Conservation (phyloP, 2,329 filamentous ascomycete genomes). For the Ampelomyces quisqualis region DNA sequence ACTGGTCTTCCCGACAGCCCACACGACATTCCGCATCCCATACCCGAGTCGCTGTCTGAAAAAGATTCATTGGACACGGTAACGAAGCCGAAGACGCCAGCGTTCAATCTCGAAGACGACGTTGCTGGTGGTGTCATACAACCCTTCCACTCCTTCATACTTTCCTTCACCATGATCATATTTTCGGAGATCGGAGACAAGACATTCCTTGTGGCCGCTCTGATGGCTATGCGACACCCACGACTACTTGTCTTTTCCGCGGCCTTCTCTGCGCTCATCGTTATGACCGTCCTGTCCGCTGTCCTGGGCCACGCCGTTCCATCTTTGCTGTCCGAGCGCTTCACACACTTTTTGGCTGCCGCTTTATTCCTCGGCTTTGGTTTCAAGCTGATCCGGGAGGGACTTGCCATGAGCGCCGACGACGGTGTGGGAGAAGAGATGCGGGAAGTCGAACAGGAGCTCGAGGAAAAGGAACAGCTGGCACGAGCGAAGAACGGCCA, state of each 20-base stretch:
- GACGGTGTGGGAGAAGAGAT: conserved; percentile 96
- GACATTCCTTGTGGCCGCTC: conserved; percentile 92
- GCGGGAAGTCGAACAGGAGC: conserved; percentile 92
- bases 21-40: conserved; percentile 70
- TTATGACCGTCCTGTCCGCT: conserved; percentile 94
- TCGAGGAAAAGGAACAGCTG: conserved; percentile 87
- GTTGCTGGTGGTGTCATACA: conserved; percentile 66
- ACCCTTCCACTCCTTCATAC: conserved; percentile 81
- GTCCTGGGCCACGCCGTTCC: conserved; percentile 91
- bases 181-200: conserved; percentile 98
- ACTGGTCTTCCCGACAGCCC: conserved; percentile 75
- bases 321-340: conserved; percentile 81
- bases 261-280: conserved; percentile 84
- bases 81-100: conserved; percentile 27
- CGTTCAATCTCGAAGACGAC: conserved; percentile 42
- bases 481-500: conserved; percentile 62
- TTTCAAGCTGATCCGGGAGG: conserved; percentile 78
- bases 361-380: conserved; percentile 89
- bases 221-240: conserved; percentile 99
- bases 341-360: conserved; percentile 85
- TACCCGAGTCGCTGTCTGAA: conserved; percentile 63
- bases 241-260: conserved; percentile 91
- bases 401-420: conserved; percentile 81
- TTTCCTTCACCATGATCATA: conserved; percentile 96
- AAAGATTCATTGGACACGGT: conserved; percentile 56